Conservation (phyloP, 768 basidiomycete genomes). For the Cubamyces lactineus region DNA sequence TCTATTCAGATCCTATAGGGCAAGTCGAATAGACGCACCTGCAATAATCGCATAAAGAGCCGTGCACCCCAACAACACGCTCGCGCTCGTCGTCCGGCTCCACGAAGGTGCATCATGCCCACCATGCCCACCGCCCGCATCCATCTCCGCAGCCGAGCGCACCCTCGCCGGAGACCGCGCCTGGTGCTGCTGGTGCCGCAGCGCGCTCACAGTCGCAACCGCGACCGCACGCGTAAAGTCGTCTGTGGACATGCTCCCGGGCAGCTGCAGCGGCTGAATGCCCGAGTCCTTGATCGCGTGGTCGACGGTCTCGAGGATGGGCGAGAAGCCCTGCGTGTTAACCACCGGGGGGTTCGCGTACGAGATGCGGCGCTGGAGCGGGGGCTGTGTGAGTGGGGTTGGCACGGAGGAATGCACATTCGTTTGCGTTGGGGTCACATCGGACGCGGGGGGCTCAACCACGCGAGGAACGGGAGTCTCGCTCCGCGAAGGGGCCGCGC, state of each 20-base stretch:
- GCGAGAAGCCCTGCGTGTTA: constrained; percentile 49
- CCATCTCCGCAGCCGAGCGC: constrained; percentile 45
- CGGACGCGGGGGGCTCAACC: constrained; percentile 1
- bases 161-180: constrained; percentile 51
- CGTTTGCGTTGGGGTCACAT: constrained; percentile 30
- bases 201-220: constrained; percentile 88
- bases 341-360: constrained; percentile 47
- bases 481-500: constrained; percentile 39
- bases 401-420: constrained; percentile 30
- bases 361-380: constrained; percentile 45
- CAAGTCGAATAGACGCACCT: constrained; percentile 53
- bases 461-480: constrained; percentile 38
- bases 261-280: constrained; percentile 55
- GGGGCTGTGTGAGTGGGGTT: constrained; percentile 1
- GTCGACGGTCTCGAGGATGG: constrained; percentile 79
- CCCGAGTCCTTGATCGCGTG: constrained; percentile 68
- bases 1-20: neutral
- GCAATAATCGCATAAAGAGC: constrained; percentile 94
- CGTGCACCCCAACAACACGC: constrained; percentile 87
- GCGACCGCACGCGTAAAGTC: constrained; percentile 94
- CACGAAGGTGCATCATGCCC: constrained; percentile 97
- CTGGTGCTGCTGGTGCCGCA: constrained; percentile 77
- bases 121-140: constrained; percentile 58
- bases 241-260: constrained; percentile 74
- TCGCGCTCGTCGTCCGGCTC: constrained; percentile 89